Evolutionary conservation across 2,329 filamentous ascomycete genomes (phyloP), one percentile per base, ranked within the genome.

Genomic region (Sphaerulina musiva): DNA sequence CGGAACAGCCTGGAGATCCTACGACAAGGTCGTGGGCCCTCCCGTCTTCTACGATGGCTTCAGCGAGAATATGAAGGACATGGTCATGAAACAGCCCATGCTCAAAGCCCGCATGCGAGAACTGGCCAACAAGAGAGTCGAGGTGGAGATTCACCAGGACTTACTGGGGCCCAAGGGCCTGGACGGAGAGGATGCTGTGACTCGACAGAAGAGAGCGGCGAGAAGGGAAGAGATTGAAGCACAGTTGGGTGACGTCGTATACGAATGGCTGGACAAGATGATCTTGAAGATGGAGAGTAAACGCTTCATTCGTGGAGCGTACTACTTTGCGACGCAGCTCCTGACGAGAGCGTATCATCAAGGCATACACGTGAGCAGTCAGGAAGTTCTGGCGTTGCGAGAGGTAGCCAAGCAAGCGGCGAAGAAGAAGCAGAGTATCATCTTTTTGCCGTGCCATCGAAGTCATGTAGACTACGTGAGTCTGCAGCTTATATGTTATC

Each of bases 211-310:
- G 14, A 48, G 56, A 43, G 44, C 52, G 50, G 43, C 26, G 10
- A 50, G 60, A n/a, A 52, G 63, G 46, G 47, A 49, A 38, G 58
- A 86, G 63, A 81, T 97, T 53, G 84, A 90, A 66, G 76, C 78
- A 38, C 85, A 85, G 54, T 75, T 98, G 44, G 79, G 83, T 51
- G 84, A 95, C 66, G 85, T 96, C 4, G 87, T 89, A 3, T 89
- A 93, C 59, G 84, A 86, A 61, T 85, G 93, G 80, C 89, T 90
- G 23, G 89, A 95, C 67, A 83, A 86, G 59, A 97, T 98, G 93
- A 96, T 98, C 58, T 97, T 92, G 80, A 98, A 98, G 73, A 92
- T 97, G 79, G 93, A 98, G 72, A 95, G 86, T 76, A 95, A 91
- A 69, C 77, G 82, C 2, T 97, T 97, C 67, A 95, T 98, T 62